Conservation (phyloP, 2,329 filamentous ascomycete genomes). For the Ophiostoma populinum region DNA sequence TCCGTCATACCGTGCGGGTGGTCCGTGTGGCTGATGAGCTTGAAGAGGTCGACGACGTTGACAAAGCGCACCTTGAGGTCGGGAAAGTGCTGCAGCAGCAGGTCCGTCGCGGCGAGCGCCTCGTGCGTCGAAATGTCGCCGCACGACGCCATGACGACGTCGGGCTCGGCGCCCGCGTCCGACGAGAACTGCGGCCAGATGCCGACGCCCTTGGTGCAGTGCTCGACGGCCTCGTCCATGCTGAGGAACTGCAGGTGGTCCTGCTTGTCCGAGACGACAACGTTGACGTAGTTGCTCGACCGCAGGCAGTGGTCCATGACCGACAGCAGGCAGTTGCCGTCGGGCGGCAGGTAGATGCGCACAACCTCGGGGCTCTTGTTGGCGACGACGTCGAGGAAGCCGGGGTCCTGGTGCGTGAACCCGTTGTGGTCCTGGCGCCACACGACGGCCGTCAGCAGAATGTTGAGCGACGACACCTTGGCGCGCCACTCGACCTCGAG, state of each 20-base stretch:
- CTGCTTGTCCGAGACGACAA: constrained; percentile 66
- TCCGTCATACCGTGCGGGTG: constrained; percentile 59
- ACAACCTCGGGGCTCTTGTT: constrained; percentile 70
- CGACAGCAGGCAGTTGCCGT: constrained; percentile 61
- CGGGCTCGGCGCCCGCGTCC: constrained; percentile 49
- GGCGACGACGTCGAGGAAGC: constrained; percentile 62
- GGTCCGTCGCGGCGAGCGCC: constrained; percentile 54
- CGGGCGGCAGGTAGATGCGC: constrained; percentile 64
- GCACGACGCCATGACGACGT: constrained; percentile 59
- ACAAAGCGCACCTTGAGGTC: constrained; percentile 61
- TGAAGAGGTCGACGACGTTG: constrained; percentile 69
- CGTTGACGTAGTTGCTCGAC: constrained; percentile 64
- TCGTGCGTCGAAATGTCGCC: constrained; percentile 62
- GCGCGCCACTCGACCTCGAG: constrained; percentile 63
- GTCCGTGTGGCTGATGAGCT: constrained; percentile 50
- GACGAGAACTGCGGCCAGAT: constrained; percentile 67
- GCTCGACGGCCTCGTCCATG: constrained; percentile 54
- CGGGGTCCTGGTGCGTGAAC: constrained; percentile 59
- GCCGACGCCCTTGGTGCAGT: constrained; percentile 63
- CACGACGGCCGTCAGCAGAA: constrained; percentile 60
- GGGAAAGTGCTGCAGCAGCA: constrained; percentile 55
- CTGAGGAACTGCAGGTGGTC: constrained; percentile 59
- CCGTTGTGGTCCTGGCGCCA: constrained; percentile 76
- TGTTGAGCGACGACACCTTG: constrained; percentile 60
- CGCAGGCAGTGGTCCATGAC: constrained; percentile 61